Evolutionary conservation across 1,284 basidiomycete species (phyloP), one percentile per base, ranked within the genome.

Genomic region (Singerocomus rubriflavus): DNA sequence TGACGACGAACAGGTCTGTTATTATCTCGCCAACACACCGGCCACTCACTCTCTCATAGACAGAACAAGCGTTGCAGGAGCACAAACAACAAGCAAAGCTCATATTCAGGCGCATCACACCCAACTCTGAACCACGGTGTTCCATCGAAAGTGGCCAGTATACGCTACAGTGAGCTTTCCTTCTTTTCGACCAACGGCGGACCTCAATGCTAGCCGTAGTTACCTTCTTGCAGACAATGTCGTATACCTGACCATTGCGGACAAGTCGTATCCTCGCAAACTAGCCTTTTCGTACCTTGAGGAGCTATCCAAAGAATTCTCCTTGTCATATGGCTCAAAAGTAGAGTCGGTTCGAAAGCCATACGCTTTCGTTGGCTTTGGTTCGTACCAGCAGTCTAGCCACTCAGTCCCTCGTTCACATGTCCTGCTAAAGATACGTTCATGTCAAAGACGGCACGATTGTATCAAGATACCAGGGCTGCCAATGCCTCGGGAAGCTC

Each of bases 1-100:
- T 13, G 94, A 98, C 65, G 94, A 98, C 65, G 94, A 97, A 68
- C 85, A 91, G 76, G 93, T 93, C 51, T 62, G 79, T 60, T 10
- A 29, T 51, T 52, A 32, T 21, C 27, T 36, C 31, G 48, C 27
- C 3, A 33, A 21, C 45, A 16, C 5, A 14, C 35, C 8, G 6
- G 5, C 26, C 5, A 27, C 55, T 59, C 52, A 59, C 50, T n/a
- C 25, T 26, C 44, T 39, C 42, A 52, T 65, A 97, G 93, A 96
- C 91, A 57, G 95, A 98, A 70, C 85, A 89, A 64, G 81, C 88
- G 52, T 77, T 99, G 43, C 91, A 94, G 62, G 96, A 98, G 72
- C 93, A 98, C 80, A 99, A 98, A 71, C 96, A 98, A 64, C 96
- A 99, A 69, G 86, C 94, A 43, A 99, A 99, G 72, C 81, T 98